phyloP scores from a whole-genome alignment of 179 eudicot genomes.

The Silene noctiflora region DNA sequence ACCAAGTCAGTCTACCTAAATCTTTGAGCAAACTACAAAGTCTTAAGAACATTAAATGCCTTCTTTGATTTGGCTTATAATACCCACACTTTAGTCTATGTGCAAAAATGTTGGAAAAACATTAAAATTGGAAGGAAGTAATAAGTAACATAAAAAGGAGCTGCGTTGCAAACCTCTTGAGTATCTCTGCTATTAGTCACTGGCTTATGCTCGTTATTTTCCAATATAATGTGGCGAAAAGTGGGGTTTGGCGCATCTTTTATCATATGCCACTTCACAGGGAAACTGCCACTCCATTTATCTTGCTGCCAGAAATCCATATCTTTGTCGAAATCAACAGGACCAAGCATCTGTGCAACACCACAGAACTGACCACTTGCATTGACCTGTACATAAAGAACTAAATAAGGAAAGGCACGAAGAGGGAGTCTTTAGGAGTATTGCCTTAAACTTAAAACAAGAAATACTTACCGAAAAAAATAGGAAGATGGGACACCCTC shows the following conservation, averaged over 20 bases:
- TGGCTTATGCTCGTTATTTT: slow-evolving; percentile 93
- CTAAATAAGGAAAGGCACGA: background rate
- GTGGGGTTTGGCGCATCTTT: slow-evolving; percentile 83
- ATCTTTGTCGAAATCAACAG: slow-evolving; percentile 68
- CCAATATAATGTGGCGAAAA: slow-evolving; percentile 81
- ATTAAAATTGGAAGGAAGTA: background rate
- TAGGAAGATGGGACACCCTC: slow-evolving; percentile 81
- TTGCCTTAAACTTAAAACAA: background rate
- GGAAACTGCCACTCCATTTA: slow-evolving; percentile 94
- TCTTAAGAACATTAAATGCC: background rate
- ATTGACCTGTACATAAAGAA: slow-evolving; percentile 55
- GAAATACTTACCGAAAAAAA: slow-evolving; percentile 74
- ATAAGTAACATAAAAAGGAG: background rate
- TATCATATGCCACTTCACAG: slow-evolving; percentile 92
- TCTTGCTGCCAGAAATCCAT: slow-evolving; percentile 99
- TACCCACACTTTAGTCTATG: background rate
- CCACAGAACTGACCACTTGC: slow-evolving; percentile 99
- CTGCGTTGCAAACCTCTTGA: slow-evolving; percentile 59
- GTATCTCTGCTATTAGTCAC: slow-evolving; percentile 98
- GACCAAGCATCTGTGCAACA: slow-evolving; percentile 86
- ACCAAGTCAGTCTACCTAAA: too few species aligned
- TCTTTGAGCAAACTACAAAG: background rate
- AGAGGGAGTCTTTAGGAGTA: background rate
- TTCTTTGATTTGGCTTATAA: background rate
- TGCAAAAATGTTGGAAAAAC: background rate